Conservation (phyloP, 2,329 filamentous ascomycete species). For the Colletotrichum orbiculare region DNA sequence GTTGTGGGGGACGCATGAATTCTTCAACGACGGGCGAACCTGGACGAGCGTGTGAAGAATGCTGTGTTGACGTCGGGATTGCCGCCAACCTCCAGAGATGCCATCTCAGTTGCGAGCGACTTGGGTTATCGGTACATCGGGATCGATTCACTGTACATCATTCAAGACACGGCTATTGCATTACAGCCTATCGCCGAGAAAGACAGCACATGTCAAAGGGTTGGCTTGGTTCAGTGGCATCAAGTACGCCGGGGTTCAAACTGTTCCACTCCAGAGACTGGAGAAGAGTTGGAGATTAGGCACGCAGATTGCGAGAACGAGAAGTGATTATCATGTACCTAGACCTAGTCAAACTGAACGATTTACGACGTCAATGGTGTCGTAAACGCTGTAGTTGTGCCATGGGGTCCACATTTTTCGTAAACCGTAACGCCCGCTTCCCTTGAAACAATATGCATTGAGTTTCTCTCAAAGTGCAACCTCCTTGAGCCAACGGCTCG, state of each 20-base stretch:
- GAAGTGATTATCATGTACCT: no score
- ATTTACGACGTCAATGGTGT: no score
- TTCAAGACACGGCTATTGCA: slow-evolving; percentile 10
- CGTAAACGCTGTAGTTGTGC: no score
- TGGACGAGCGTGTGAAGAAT: background rate
- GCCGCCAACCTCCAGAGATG: background rate
- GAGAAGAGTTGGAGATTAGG: no score
- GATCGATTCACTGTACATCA: slow-evolving; percentile 25
- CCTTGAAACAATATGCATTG: no score
- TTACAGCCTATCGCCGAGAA: background rate
- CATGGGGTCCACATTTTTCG: no score
- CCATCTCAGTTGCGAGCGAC: background rate
- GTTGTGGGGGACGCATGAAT: background rate
- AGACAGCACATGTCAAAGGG: background rate
- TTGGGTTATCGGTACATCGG: slow-evolving; percentile 2
- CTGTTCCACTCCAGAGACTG: no score
- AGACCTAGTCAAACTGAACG: no score
- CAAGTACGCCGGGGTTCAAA: no score
- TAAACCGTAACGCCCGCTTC: slow-evolving; percentile 23
- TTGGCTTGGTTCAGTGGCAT: background rate
- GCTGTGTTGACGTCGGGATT: background rate
- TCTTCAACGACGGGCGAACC: background rate
- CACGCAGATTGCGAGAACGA: no score
- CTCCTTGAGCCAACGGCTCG: no score
- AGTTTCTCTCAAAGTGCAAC: no score